Percentiles rank a stretch among this genome's conserved stretches.
These are phyloP conservation scores for Sutorius eximius DNA, from an alignment of 1,284 basidiomycete species.

Conservation along the genomic window DNA sequence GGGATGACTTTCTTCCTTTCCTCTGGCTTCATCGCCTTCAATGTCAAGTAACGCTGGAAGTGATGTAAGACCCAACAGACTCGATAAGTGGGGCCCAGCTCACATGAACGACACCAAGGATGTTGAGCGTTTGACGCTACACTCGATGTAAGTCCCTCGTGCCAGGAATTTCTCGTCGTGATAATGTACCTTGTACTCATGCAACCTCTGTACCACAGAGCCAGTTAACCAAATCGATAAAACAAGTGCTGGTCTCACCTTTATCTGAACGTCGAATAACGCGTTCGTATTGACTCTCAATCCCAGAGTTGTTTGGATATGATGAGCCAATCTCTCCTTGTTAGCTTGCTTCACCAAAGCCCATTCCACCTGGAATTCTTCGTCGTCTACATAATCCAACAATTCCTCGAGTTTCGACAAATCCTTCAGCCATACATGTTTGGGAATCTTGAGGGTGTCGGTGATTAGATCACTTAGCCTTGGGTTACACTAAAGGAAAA, in stretches of 20 bases:
- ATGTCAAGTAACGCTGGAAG: conserved; percentile 69
- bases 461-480: conserved; percentile 81
- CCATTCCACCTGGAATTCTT: conserved; percentile 77
- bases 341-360: conserved; percentile 82
- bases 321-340: conserved; percentile 80
- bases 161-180: neutral
- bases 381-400: conserved; percentile 66
- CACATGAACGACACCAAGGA: conserved; percentile 83
- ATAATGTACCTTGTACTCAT: conserved; percentile 77
- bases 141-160: neutral
- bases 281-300: conserved; percentile 75
- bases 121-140: conserved; percentile 82
- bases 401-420: conserved; percentile 69
- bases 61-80: conserved; percentile 5
- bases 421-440: conserved; percentile 79
- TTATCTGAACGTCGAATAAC: conserved; percentile 92
- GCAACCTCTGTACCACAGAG: conserved; percentile 54
- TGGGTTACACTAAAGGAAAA: conserved; percentile 72
- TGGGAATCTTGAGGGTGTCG: conserved; percentile 73
- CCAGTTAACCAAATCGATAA: neutral
- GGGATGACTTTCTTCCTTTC: conserved; percentile 81
- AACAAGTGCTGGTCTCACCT: conserved; percentile 45
- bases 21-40: conserved; percentile 76
- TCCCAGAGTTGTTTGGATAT: conserved; percentile 76
- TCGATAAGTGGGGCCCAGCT: conserved; percentile 22